phyloP scores from a whole-genome alignment of 2,329 filamentous ascomycete genomes.

The Zymoseptoria crescenta region DNA sequence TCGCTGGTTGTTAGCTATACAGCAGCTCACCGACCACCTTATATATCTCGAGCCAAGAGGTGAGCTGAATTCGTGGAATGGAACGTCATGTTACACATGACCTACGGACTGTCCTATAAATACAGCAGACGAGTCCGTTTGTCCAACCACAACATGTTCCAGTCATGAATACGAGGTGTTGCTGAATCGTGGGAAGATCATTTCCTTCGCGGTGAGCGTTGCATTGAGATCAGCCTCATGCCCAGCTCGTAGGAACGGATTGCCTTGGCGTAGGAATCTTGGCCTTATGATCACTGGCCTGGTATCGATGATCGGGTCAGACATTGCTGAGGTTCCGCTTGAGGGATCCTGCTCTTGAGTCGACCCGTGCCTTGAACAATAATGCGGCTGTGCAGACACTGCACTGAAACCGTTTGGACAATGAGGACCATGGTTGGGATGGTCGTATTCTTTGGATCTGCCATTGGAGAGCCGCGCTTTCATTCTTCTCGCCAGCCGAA shows the following conservation, averaged over 20 bases:
- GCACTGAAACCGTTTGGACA: not conserved
- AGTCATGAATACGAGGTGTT: not conserved
- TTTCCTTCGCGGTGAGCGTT: not conserved
- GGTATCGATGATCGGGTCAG: not conserved
- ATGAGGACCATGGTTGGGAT: not conserved
- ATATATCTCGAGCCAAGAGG: not conserved
- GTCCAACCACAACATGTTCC: not conserved
- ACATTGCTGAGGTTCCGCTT: not conserved
- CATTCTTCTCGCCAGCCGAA: not conserved
- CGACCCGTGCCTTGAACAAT: not conserved
- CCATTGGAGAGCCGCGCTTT: not conserved
- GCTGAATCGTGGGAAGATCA: not conserved
- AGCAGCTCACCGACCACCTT: not conserved
- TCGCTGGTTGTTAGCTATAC: not conserved
- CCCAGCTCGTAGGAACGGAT: not conserved
- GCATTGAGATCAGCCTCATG: not conserved
- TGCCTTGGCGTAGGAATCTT: not conserved
- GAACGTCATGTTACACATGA: not conserved
- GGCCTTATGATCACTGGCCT: not conserved
- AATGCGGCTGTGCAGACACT: not conserved
- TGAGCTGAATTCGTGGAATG: not conserved
- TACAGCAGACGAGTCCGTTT: not conserved
- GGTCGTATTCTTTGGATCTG: not conserved
- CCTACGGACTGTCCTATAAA: not conserved
- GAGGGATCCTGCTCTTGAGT: not conserved